Evolutionary conservation across 257 asterid species (phyloP), one percentile per base, ranked within the genome.

Genomic region (Solanum chiquidenum): DNA sequence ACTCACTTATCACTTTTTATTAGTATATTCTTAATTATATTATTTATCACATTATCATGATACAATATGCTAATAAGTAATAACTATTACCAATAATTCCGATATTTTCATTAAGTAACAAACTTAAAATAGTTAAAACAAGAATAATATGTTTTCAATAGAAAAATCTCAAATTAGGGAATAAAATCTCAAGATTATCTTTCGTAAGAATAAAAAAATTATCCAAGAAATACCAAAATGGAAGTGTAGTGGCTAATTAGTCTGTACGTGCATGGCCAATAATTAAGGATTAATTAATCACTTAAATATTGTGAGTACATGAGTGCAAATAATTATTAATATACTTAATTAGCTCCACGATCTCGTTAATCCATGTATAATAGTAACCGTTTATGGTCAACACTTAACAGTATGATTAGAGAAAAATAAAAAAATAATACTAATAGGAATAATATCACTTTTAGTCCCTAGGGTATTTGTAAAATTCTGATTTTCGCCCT

Each of bases 211-310:
- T 80, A 80, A 80, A 80, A 55, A 16, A 80, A 80, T 25, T 25
- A 77, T 25, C 84, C 62, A 75, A 75, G 0, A 55, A 37, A 10
- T 75, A 13, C 21, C 23, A n/a, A 77, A 77, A 74, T 46, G 12
- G 85, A 80, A 80, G 68, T 80, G 68, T 80, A 80, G 85, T 80
- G 85, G 85, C 20, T 80, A 80, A 14, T 5, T 46, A 80, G 85
- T 80, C 68, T 46, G 29, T 80, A 80, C 85, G 85, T 80, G 85
- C 85, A 80, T 80, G 85, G 40, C 85, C 85, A 80, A 74, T 74
- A 74, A 74, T 74, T 71, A 71, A 71, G 25, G 25, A 71, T 58
- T 71, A 71, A 68, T 29, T 79, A 80, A 46, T 80, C 42, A 46
- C 42, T 80, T 80, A 46, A 80, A 46, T 27, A 80, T 46, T 46